Conservation (phyloP, 2,329 filamentous ascomycete species). For the Daldinia eschscholtzii region DNA sequence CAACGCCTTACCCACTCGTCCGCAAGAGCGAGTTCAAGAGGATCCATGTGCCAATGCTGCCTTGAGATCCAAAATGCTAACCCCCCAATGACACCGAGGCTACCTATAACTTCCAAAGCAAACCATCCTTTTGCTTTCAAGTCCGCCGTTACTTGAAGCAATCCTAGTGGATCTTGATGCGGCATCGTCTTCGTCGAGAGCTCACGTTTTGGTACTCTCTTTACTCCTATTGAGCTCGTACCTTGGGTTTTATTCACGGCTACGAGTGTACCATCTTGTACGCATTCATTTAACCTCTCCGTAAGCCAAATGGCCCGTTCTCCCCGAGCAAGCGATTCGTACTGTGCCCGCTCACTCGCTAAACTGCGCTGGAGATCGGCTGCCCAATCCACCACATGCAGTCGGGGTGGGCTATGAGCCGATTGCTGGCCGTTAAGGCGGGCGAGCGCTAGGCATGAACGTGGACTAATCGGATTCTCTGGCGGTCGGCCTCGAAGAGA, state of each 20-base stretch:
- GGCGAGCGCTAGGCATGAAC: slow-evolving; percentile 69
- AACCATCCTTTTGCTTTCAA: slow-evolving; percentile 74
- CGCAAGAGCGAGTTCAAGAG: slow-evolving; percentile 43
- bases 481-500: slow-evolving; percentile 28
- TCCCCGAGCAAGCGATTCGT: slow-evolving; percentile 70
- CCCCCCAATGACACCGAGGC: slow-evolving; percentile 79
- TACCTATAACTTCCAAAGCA: slow-evolving; percentile 79
- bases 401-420: slow-evolving; percentile 55
- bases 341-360: slow-evolving; percentile 77
- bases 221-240: slow-evolving; percentile 48
- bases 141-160: slow-evolving; percentile 77
- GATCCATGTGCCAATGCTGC: slow-evolving; percentile 55
- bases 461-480: slow-evolving; percentile 47
- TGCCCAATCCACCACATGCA: slow-evolving; percentile 86
- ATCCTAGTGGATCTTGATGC: slow-evolving; percentile 81
- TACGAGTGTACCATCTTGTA: slow-evolving; percentile 73
- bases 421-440: slow-evolving; percentile 63
- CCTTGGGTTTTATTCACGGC: slow-evolving; percentile 58
- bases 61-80: slow-evolving; percentile 72
- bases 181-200: slow-evolving; percentile 42
- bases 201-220: slow-evolving; percentile 29
- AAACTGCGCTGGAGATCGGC: slow-evolving; percentile 82
- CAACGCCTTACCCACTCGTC: slow-evolving; percentile 51
- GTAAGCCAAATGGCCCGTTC: slow-evolving; percentile 78
- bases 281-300: slow-evolving; percentile 74